A percentile compares a stretch with the other conserved stretches of the same genome.
These are phyloP conservation scores for Aegilops tauschii DNA, from an alignment of 176 grass and related monocot species.

Conservation along the genomic window DNA sequence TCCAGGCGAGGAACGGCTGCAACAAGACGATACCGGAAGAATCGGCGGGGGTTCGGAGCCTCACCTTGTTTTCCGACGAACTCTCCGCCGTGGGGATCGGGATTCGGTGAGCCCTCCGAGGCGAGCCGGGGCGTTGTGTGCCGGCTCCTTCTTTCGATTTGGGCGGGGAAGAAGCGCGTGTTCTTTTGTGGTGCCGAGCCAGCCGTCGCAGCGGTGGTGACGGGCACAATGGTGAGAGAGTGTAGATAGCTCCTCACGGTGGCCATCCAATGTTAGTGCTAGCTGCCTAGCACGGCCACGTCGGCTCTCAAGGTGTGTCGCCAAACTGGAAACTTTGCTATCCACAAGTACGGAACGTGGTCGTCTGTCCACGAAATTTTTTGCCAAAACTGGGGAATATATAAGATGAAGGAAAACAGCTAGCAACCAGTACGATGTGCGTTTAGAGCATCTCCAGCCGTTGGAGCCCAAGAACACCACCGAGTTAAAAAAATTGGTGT, in stretches of 20 bases:
- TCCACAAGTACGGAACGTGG: neutral
- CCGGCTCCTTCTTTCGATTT: neutral
- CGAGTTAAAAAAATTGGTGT: too few relatives aligned
- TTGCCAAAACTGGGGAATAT: neutral
- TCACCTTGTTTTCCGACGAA: neutral
- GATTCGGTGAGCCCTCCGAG: neutral
- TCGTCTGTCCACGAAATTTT: neutral
- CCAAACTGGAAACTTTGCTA: neutral
- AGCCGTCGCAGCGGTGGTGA: neutral
- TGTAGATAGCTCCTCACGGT: neutral
- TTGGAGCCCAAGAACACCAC: too few relatives aligned
- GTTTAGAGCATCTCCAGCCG: too few relatives aligned
- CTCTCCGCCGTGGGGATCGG: neutral
- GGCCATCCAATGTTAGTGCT: slow-evolving; percentile 1
- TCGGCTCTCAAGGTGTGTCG: neutral
- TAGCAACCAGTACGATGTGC: neutral
- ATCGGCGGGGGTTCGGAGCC: neutral
- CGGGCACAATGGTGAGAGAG: too few relatives aligned
- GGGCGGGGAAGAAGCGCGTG: neutral
- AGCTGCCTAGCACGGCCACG: slow-evolving; percentile 14
- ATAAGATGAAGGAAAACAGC: neutral
- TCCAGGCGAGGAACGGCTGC: neutral
- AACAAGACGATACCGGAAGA: neutral
- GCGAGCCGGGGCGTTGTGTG: neutral
- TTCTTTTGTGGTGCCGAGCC: slow-evolving; percentile 16